phyloP scores from a whole-genome alignment of 75 land plant species.

The Pinus taeda region DNA sequence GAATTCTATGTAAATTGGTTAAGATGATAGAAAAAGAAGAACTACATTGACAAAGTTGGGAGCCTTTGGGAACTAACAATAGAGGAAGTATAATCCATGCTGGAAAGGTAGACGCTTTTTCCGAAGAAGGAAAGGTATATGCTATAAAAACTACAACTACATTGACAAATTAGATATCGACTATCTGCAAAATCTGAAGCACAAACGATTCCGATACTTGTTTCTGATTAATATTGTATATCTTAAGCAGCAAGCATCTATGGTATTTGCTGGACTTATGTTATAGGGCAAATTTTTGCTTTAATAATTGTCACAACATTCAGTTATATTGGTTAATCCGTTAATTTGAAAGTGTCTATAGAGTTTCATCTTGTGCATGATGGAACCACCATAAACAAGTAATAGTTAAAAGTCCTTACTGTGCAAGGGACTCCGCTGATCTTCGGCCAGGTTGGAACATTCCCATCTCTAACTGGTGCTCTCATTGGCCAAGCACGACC shows the following conservation, averaged over 20 bases:
- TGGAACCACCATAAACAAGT: neutral
- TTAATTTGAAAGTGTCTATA: neutral
- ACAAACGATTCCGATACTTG: neutral
- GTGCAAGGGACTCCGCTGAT: conserved; percentile 77
- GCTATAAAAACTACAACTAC: neutral
- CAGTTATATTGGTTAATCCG: neutral
- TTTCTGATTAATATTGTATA: neutral
- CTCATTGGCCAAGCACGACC: conserved; percentile 87
- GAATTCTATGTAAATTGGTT: neutral
- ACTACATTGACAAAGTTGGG: neutral
- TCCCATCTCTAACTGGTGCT: conserved; percentile 58
- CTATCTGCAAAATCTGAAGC: neutral
- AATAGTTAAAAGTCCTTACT: conserved; percentile 33
- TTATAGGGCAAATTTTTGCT: neutral
- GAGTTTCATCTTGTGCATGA: neutral
- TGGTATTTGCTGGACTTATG: neutral
- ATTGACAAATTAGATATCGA: neutral
- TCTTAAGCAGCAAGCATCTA: neutral
- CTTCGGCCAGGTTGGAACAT: conserved; percentile 72
- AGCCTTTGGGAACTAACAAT: neutral
- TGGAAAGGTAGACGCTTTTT: neutral
- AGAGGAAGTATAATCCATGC: neutral
- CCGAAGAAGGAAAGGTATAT: neutral
- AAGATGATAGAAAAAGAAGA: neutral
- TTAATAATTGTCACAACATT: neutral